Base-by-base conservation (phyloP, 371 early-diverging fungal species). In the Mucor lusitanicus region DNA sequence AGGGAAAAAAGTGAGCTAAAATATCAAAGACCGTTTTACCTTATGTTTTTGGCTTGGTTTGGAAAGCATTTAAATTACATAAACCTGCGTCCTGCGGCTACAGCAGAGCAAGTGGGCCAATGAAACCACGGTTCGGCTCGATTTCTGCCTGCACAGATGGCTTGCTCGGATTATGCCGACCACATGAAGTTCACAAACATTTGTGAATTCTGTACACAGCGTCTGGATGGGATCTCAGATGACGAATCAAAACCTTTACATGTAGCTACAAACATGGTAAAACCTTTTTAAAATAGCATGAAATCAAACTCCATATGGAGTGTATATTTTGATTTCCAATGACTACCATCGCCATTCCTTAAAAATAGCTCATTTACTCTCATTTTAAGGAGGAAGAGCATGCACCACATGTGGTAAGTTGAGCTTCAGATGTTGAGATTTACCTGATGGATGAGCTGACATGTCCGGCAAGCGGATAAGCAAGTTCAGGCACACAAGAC, bases 11-110 rank as follows among this genome's bases (percentile, higher is more conserved):
- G 39, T 27, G 37, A 39, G 39, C 28, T 46, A 55, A 63, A 54
- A 64, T 44, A 64, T 37, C 12, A 59, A 59, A 59, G 23, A 59
- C 53, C 27, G 53, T 53, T 53, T 53, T 53, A 25, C 53, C 27
- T 53, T 53, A 25, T 53, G 25, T 53, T 15, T 53, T 27, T 53
- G 23, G 53, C 53, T 53, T 46, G 46, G 46, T 46, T 46, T 46
- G 46, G 46, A 46, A 46, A 46, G 21, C 27, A 13, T 27, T 53
- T 53, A 53, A 53, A 53, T 53, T 53, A 23, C 23, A 53, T 12
- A 53, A 2, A 53, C 9, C 3, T 13, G 27, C 9, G 25, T 27
- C 21, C 30, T 30, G 30, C 6, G 30, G 30, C 15, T 42, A n/a
- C 19, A 44, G 19, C 1, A 17, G 17, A 21, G 25, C 37, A 35